These are phyloP conservation scores for Ulvella scutata DNA, from an alignment of 139 green algal species.

Conservation along the genomic window DNA sequence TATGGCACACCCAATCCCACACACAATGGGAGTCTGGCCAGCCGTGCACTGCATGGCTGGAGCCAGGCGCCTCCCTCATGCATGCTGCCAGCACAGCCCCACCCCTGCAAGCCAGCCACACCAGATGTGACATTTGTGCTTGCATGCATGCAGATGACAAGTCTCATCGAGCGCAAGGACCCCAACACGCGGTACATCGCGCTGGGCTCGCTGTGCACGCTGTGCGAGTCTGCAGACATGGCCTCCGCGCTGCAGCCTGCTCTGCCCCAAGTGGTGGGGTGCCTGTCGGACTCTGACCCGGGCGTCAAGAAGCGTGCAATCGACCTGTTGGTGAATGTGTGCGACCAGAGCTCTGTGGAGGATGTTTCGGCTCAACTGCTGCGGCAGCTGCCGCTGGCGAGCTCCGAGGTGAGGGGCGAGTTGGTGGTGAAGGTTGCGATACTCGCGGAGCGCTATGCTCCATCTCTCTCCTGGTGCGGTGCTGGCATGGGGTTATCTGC, in stretches of 20 bases:
- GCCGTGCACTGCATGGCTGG: too few species aligned
- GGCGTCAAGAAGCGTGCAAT: conserved; percentile 72
- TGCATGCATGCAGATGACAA: not conserved
- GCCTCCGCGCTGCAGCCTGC: not conserved
- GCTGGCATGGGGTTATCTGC: not conserved
- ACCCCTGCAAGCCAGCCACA: not conserved
- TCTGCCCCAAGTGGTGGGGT: conserved; percentile 24
- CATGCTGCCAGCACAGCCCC: not conserved
- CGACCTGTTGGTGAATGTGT: conserved; percentile 88
- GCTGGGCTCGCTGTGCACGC: not conserved
- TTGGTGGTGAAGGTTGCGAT: conserved; percentile 93
- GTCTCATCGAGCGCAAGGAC: not conserved
- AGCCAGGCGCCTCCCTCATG: too few species aligned
- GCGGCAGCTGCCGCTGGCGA: conserved; percentile 60
- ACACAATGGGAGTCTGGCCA: not conserved
- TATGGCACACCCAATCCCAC: not conserved
- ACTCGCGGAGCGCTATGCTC: conserved; percentile 72
- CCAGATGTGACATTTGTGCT: not conserved
- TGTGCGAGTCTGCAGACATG: not conserved
- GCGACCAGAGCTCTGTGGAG: conserved; percentile 45
- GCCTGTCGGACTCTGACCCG: conserved; percentile 76
- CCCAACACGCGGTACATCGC: not conserved
- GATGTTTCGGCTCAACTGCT: conserved; percentile 72
- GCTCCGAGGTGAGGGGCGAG: conserved; percentile 90
- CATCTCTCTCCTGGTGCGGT: not conserved